Conservation (phyloP, 306 rosid genomes). For the Crotalaria pallida region DNA sequence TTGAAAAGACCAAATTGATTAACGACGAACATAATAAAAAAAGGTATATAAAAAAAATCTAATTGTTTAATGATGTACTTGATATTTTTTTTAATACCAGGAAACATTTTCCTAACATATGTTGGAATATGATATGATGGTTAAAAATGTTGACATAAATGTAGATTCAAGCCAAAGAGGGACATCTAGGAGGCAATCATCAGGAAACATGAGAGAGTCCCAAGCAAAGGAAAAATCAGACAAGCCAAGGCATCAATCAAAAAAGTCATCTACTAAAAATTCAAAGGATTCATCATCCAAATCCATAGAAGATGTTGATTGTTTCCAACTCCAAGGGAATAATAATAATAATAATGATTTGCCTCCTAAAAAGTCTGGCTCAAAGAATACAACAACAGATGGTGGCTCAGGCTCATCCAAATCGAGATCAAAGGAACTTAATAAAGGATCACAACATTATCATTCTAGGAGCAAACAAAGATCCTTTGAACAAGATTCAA, state of each 20-base stretch:
- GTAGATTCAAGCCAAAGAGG: slow-evolving; percentile 32
- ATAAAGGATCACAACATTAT: background rate
- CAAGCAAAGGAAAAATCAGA: slow-evolving; percentile 57
- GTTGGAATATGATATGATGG: background rate
- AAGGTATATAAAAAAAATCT: too few relatives aligned
- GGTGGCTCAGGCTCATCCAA: slow-evolving; percentile 32
- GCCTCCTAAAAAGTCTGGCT: slow-evolving; percentile 39
- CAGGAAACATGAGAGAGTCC: slow-evolving; percentile 26
- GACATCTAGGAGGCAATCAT: slow-evolving; percentile 33
- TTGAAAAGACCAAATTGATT: too few relatives aligned
- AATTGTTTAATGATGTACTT: too few relatives aligned
- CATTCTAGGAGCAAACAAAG: slow-evolving; percentile 24
- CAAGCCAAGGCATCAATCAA: slow-evolving; percentile 37
- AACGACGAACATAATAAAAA: too few relatives aligned
- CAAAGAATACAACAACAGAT: slow-evolving; percentile 57
- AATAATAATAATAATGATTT: slow-evolving; percentile 14
- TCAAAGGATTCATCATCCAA: slow-evolving; percentile 30
- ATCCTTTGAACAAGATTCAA: slow-evolving; percentile 26
- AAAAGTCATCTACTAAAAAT: slow-evolving; percentile 42
- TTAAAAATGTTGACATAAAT: background rate
- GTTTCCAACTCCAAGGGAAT: slow-evolving; percentile 14
- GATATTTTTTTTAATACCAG: too few relatives aligned
- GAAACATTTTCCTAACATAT: background rate
- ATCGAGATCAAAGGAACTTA: slow-evolving; percentile 34
- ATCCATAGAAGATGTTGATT: slow-evolving; percentile 14